Evolutionary conservation across 192 early-diverging fungal species (phyloP).

Genomic region (Chytriomyces hyalinus): DNA sequence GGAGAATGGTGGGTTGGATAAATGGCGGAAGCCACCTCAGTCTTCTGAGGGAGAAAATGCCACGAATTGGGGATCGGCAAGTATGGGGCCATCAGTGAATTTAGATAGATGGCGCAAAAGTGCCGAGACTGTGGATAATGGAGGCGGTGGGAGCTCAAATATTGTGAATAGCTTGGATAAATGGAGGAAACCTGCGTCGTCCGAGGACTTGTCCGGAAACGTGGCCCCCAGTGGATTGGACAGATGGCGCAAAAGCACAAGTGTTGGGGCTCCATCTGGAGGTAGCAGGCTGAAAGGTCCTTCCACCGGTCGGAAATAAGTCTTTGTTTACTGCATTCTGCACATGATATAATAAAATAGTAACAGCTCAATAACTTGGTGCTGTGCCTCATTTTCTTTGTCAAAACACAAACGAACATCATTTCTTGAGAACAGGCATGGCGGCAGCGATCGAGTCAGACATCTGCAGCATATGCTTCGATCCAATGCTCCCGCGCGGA

Average conservation of each 20-base stretch:
- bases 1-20: slow-evolving; percentile 4
- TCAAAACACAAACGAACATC: too few species aligned
- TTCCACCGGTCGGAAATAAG: background rate
- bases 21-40: background rate
- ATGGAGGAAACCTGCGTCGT: background rate
- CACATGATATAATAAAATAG: too few species aligned
- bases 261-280: background rate
- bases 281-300: background rate
- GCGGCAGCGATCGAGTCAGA: background rate
- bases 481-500: background rate
- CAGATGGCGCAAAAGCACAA: slow-evolving; percentile 9
- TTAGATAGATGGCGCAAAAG: slow-evolving; percentile 3
- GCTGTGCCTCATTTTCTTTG: too few species aligned
- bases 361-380: too few species aligned
- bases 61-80: background rate
- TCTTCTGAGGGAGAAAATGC: background rate
- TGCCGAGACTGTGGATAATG: background rate
- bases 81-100: too few species aligned
- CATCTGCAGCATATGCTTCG: background rate
- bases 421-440: too few species aligned
- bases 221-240: slow-evolving; percentile 5
- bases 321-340: too few species aligned
- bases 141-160: background rate
- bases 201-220: background rate
- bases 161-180: background rate